Evolutionary conservation across 768 basidiomycete genomes (phyloP).

Genomic region (Phlebiopsis gigantea): DNA sequence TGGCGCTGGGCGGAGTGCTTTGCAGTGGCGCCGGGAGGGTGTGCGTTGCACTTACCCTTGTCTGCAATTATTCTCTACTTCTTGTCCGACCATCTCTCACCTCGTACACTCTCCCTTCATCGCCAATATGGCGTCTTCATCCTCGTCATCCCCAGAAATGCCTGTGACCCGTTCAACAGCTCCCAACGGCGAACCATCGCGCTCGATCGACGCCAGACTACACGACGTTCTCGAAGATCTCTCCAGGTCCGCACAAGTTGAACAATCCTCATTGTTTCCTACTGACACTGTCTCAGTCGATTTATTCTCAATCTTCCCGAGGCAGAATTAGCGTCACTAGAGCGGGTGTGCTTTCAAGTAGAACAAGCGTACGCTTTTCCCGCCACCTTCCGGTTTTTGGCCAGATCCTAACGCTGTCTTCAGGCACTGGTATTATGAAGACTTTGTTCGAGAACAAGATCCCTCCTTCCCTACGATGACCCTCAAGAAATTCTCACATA

Average conservation of each 20-base stretch:
- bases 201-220: constrained; percentile 61
- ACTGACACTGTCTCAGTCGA: constrained; percentile 45
- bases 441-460: constrained; percentile 92
- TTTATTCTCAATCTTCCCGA: constrained; percentile 96
- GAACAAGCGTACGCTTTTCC: constrained; percentile 87
- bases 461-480: constrained; percentile 81
- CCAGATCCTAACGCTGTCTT: constrained; percentile 9
- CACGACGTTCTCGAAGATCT: constrained; percentile 90
- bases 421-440: constrained; percentile 99
- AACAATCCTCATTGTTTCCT: constrained; percentile 13
- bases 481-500: constrained; percentile 89
- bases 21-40: constrained; percentile 7
- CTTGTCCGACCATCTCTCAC: constrained; percentile 18
- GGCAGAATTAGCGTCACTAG: constrained; percentile 85
- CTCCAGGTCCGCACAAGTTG: constrained; percentile 56
- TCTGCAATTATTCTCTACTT: constrained; percentile 12
- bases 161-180: constrained; percentile 31
- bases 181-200: constrained; percentile 30
- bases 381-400: background rate
- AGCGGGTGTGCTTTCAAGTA: constrained; percentile 96
- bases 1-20: constrained; percentile 4
- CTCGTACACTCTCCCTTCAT: constrained; percentile 27
- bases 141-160: constrained; percentile 76
- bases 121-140: constrained; percentile 63
- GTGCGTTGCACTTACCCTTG: constrained; percentile 15